A percentile compares a stretch with the other conserved stretches of the same genome.
Conservation (phyloP, 768 basidiomycete genomes). For the Rhodotorula babjevae region DNA sequence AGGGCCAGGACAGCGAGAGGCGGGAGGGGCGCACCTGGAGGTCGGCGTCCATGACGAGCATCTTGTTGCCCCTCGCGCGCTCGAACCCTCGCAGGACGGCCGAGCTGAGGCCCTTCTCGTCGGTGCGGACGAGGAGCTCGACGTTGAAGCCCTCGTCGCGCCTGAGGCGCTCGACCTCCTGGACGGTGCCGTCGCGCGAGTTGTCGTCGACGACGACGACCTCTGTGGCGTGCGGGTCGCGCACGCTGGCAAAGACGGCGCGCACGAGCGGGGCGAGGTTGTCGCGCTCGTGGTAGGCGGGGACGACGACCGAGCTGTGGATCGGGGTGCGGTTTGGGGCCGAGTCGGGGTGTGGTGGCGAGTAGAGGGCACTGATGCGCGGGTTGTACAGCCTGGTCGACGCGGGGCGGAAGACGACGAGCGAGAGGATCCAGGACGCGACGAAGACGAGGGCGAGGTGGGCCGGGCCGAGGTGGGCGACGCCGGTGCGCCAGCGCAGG, state of each 20-base stretch:
- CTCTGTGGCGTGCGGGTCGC: constrained; percentile 32
- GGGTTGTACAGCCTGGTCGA: constrained; percentile 27
- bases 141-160: constrained; percentile 41
- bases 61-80: constrained; percentile 36
- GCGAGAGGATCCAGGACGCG: constrained; percentile 18
- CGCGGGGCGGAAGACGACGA: constrained; percentile 20
- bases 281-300: constrained; percentile 42
- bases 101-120: constrained; percentile 41
- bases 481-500: neutral
- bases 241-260: constrained; percentile 32
- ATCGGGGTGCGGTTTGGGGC: constrained; percentile 16
- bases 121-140: constrained; percentile 36
- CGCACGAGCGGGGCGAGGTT: constrained; percentile 41
- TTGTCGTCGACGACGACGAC: constrained; percentile 44
- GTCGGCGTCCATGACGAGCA: constrained; percentile 45
- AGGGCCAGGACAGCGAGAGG: too few species aligned
- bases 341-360: neutral
- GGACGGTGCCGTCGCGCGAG: constrained; percentile 39
- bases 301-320: constrained; percentile 39
- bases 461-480: neutral
- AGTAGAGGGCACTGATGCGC: constrained; percentile 1
- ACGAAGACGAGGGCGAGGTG: constrained; percentile 12
- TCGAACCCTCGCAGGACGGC: constrained; percentile 44
- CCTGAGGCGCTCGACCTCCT: constrained; percentile 31
- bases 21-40: constrained; percentile 35